Evolutionary conservation across 2,329 filamentous ascomycete species (phyloP).

Genomic region (Talaromyces sp.): DNA sequence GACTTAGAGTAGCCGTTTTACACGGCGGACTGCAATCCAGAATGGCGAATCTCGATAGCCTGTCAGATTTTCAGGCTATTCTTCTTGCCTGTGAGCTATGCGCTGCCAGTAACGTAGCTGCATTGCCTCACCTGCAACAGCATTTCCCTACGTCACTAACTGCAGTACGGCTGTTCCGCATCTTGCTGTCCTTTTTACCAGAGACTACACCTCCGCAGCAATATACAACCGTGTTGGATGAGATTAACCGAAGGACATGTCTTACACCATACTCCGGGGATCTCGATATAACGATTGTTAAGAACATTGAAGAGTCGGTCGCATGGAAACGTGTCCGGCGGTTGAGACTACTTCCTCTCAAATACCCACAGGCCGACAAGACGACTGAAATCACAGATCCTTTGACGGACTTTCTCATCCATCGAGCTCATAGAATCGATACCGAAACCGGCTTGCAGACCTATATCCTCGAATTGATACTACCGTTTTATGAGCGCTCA

Average conservation of each 20-base stretch:
- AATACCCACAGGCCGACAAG: slow-evolving; percentile 43
- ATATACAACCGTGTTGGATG: slow-evolving; percentile 49
- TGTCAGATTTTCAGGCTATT: slow-evolving; percentile 56
- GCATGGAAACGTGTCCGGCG: slow-evolving; percentile 53
- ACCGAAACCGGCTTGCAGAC: slow-evolving; percentile 56
- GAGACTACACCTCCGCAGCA: slow-evolving; percentile 52
- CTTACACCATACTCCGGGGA: slow-evolving; percentile 26
- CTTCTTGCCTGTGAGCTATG: slow-evolving; percentile 58
- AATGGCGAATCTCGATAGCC: slow-evolving; percentile 38
- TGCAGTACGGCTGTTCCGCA: slow-evolving; percentile 54
- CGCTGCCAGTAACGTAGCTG: slow-evolving; percentile 51
- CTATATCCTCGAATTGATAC: slow-evolving; percentile 53
- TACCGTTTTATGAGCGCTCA: slow-evolving; percentile 55
- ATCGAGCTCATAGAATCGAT: slow-evolving; percentile 59
- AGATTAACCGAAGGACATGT: slow-evolving; percentile 40
- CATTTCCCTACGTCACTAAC: slow-evolving; percentile 47
- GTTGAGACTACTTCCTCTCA: slow-evolving; percentile 50
- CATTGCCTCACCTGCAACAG: slow-evolving; percentile 51
- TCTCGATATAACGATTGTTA: slow-evolving; percentile 48
- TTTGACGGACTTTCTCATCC: slow-evolving; percentile 56
- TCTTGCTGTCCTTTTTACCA: slow-evolving; percentile 61
- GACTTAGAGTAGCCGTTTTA: not conserved
- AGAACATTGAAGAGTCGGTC: slow-evolving; percentile 46
- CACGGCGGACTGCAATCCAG: not conserved
- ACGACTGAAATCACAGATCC: slow-evolving; percentile 45